Evolutionary conservation across 495 filamentous ascomycete species (phyloP).

Genomic region (Hyphodiscus hymeniophilus): DNA sequence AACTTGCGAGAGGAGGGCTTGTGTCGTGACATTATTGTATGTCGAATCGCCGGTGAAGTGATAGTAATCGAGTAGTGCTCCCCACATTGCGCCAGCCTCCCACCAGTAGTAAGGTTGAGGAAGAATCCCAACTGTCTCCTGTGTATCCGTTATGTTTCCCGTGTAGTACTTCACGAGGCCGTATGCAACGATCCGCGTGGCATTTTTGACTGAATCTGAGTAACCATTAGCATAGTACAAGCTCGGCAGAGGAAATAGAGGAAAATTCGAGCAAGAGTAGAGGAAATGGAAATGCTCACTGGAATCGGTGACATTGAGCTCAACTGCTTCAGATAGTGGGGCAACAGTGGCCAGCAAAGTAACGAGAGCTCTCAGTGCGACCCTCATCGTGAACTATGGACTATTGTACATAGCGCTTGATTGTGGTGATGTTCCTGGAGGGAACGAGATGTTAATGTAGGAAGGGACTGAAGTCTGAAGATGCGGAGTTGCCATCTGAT

Average conservation of each 20-base stretch:
- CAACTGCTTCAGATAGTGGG: not conserved
- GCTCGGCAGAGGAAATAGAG: not conserved
- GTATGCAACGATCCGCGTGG: constrained; percentile 17
- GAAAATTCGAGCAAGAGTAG: too few species aligned
- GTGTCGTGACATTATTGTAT: constrained; percentile 63
- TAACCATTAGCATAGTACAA: not conserved
- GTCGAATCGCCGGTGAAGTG: constrained; percentile 67
- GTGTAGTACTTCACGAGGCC: constrained; percentile 41
- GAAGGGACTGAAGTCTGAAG: too few species aligned
- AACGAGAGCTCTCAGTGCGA: not conserved
- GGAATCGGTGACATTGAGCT: constrained; percentile 4
- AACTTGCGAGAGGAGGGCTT: constrained; percentile 66
- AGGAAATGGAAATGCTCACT: not conserved
- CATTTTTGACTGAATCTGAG: constrained; percentile 19
- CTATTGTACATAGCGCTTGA: not conserved
- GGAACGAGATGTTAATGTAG: too few species aligned
- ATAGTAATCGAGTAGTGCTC: constrained; percentile 75
- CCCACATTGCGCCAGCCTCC: constrained; percentile 79
- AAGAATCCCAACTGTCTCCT: constrained; percentile 60
- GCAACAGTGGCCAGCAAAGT: not conserved
- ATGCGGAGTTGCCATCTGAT: too few species aligned
- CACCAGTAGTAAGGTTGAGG: constrained; percentile 78
- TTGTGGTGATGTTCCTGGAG: not conserved
- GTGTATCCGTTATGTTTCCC: constrained; percentile 61
- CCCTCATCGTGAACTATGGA: not conserved